Percentiles rank a stretch among this genome's conserved stretches.
phyloP scores from a whole-genome alignment of 805 yeast genomes.

The Komagataella populi region DNA sequence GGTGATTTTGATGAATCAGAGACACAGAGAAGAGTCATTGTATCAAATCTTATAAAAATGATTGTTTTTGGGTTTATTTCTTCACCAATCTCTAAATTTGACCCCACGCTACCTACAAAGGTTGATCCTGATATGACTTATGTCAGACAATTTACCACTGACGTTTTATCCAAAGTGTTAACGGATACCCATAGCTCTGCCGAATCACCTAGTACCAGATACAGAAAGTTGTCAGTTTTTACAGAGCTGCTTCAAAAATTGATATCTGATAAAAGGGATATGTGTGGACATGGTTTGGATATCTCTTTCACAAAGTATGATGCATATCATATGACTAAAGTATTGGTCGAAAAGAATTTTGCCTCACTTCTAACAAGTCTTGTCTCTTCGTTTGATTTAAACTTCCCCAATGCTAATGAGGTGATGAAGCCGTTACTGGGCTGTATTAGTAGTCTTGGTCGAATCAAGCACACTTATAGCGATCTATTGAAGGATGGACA shows the following conservation, averaged over 20 bases:
- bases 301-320: constrained; percentile 40
- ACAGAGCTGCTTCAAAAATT: constrained; percentile 32
- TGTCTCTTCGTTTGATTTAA: constrained; percentile 56
- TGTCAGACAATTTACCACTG: constrained; percentile 62
- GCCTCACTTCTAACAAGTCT: constrained; percentile 43
- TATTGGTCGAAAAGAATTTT: constrained; percentile 55
- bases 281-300: constrained; percentile 30
- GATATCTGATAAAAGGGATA: constrained; percentile 26
- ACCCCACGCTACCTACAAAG: constrained; percentile 27
- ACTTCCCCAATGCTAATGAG: constrained; percentile 51
- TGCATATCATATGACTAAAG: constrained; percentile 46
- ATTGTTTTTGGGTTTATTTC: constrained; percentile 53
- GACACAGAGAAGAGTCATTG: constrained; percentile 34
- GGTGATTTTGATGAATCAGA: constrained; percentile 21
- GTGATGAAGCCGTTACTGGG: constrained; percentile 46
- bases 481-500: constrained; percentile 36
- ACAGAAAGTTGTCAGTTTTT: constrained; percentile 40
- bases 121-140: constrained; percentile 61
- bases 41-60: constrained; percentile 49
- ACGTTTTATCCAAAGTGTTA: constrained; percentile 47
- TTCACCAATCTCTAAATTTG: constrained; percentile 34
- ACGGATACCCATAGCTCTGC: constrained; percentile 31
- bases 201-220: constrained; percentile 26
- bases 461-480: constrained; percentile 41
- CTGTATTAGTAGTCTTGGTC: constrained; percentile 43